Percentiles rank a stretch among this genome's conserved stretches.
phyloP scores from a whole-genome alignment of 495 filamentous ascomycete genomes.

The Paragyromitra xinjiangensis region DNA sequence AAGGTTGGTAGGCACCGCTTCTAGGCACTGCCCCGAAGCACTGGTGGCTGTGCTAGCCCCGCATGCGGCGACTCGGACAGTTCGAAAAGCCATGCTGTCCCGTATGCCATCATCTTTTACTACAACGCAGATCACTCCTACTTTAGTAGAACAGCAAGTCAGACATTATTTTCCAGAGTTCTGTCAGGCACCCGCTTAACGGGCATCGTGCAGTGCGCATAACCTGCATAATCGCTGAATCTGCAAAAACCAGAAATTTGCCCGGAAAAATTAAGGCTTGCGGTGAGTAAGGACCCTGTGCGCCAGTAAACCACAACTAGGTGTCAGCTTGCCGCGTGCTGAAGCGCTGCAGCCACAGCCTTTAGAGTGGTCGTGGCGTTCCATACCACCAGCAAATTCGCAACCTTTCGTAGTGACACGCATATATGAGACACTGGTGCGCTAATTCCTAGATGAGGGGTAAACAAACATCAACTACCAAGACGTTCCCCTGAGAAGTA shows the following conservation, averaged over 20 bases:
- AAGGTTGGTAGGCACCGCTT: slow-evolving; percentile 18
- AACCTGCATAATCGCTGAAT: not conserved
- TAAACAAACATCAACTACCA: slow-evolving; percentile 28
- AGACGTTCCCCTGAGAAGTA: not conserved
- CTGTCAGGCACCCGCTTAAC: not conserved
- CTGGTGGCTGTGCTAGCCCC: slow-evolving; percentile 9
- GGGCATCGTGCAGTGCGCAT: slow-evolving; percentile 22
- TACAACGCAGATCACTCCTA: slow-evolving; percentile 18
- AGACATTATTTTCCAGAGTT: not conserved
- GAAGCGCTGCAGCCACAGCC: slow-evolving; percentile 11
- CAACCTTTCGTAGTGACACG: not conserved
- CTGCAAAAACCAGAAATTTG: not conserved
- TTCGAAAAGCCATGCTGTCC: slow-evolving; percentile 3
- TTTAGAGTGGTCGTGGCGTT: slow-evolving; percentile 7
- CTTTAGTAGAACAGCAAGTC: not conserved
- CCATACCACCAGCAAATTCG: slow-evolving; percentile 3
- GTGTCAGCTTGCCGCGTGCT: not conserved
- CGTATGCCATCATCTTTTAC: not conserved
- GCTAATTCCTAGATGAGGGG: slow-evolving; percentile 36
- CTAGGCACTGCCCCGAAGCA: slow-evolving; percentile 11
- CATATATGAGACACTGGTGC: not conserved
- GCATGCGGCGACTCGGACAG: slow-evolving; percentile 5
- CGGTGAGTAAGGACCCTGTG: slow-evolving; percentile 1
- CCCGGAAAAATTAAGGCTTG: not conserved
- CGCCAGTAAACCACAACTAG: slow-evolving; percentile 1